These are phyloP conservation scores for Wallemia ichthyophaga DNA, from an alignment of 1,284 basidiomycete species.

Conservation along the genomic window DNA sequence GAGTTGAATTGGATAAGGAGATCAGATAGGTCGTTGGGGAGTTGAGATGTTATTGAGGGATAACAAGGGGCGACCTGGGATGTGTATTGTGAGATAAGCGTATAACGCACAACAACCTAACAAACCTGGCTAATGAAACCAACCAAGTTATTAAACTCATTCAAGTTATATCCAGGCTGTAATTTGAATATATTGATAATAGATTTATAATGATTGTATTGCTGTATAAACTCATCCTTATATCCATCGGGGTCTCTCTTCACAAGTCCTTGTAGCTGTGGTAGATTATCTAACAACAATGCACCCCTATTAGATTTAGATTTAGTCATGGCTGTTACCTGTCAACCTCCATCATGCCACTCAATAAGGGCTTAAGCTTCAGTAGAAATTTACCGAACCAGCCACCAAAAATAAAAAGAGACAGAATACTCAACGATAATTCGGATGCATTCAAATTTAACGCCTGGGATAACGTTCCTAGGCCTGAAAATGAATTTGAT, in stretches of 20 bases:
- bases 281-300: constrained; percentile 24
- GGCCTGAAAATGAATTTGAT: constrained; percentile 43
- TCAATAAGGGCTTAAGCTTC: background rate
- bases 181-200: constrained; percentile 54
- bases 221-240: constrained; percentile 87
- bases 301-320: constrained; percentile 8
- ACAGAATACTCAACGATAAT: constrained; percentile 11
- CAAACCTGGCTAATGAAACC: constrained; percentile 51
- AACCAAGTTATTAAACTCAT: constrained; percentile 56
- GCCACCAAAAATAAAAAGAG: background rate
- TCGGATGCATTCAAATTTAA: constrained; percentile 16
- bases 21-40: constrained; percentile 42
- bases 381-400: background rate
- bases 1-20: constrained; percentile 43
- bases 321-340: background rate
- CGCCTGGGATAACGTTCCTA: constrained; percentile 48
- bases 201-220: constrained; percentile 87
- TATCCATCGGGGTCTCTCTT: constrained; percentile 60
- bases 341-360: background rate
- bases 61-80: constrained; percentile 57
- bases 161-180: constrained; percentile 29
- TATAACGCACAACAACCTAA: constrained; percentile 2
- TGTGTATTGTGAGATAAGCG: background rate
- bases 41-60: constrained; percentile 50
- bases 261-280: constrained; percentile 61